Evolutionary conservation across 768 basidiomycete genomes (phyloP), one percentile per base, ranked within the genome.

Genomic region (Lactarius sanguifluus): DNA sequence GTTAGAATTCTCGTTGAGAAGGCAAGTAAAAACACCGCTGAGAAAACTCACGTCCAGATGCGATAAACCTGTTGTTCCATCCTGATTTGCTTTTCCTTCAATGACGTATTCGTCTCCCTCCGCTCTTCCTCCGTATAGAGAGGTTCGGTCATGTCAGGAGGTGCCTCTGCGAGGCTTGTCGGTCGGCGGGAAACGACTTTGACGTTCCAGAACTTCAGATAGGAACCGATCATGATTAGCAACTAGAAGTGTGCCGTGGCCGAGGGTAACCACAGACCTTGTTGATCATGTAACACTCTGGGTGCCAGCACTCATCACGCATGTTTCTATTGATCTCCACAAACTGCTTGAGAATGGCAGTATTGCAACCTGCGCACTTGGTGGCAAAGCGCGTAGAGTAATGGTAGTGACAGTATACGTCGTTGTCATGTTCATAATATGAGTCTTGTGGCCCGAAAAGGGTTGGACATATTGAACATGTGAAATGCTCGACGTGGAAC

Each of bases 261-360:
- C 40, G 40, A 47, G 64, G 32, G 61, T 60, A 38, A 50, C 58
- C 10, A 62, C 58, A 59, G 36, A 96, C 96, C 84, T 98, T 98
- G 79, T 98, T 96, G 71, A 99, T 98, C 96, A 98, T 98, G 77
- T 98, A 98, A 77, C 97, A 99, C 77, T 99, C 97, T 62, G 97
- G 97, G 83, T 99, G 97, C 96, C 97, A 99, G 74, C 96, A 98
- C 80, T 99, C 97, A 78, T 99, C 96, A 70, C 89, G 84, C 85
- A 92, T 93, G 78, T 98, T 98, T 67, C 97, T 86, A 74, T 99
- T 98, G 79, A 99, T 98, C 80, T 99, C 97, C 68, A 99, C 97
- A 74, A 98, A 99, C 77, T 99, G 97, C 80, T 99, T 99, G 71
- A 99, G 80, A 69, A 99, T 99, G 20, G 97, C 97, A 66, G 90